Base-by-base conservation (phyloP, 768 basidiomycete genomes). In the Chalciporus chontae region DNA sequence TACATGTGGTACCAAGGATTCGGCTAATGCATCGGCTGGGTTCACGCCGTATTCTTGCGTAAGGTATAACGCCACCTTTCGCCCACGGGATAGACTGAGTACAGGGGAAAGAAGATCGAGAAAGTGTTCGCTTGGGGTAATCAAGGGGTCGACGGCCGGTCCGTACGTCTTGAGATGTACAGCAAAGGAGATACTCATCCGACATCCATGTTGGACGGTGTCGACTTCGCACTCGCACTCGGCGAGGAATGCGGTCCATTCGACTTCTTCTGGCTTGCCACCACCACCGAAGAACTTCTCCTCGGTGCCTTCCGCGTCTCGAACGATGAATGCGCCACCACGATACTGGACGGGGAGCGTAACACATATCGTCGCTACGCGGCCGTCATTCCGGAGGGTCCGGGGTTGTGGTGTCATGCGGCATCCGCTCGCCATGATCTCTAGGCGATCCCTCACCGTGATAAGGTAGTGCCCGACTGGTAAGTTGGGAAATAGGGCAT, bases 171-270 rank as follows among this genome's bases (percentile, higher is more conserved):
- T 82, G 55, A 88, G 69, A 54, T 81, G 83, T 19, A 91, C 77
- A 5, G 77, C 84, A 61, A 89, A 91, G 31, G 85, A 80, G 47
- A 90, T 72, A 31, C 78, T 77, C 57, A 90, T 70, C 43, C 84
- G 73, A 57, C 82, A 85, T 9, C 89, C 90, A 53, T 80, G 79
- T 56, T 80, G 77, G 45, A 92, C 80, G 2, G 76, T 70, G 62
- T 90, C 85, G 48, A 88, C 76, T 62, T 87, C 85, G 56, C 83
- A 81, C 17, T 88, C 82, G 67, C 86, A 88, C 54, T 89, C 87
- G 5, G 80, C 74, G 43, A 83, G 71, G 70, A 86, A 85, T 17
- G 86, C 88, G 0, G 81, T 76, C 89, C 89, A 91, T 52, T 91
- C 87, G 51, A 90, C 74, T 55, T 85, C 79, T 5, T 78, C 84